Conservation (phyloP, 2,329 filamentous ascomycete species). For the Microcyclospora tardicrescens region DNA sequence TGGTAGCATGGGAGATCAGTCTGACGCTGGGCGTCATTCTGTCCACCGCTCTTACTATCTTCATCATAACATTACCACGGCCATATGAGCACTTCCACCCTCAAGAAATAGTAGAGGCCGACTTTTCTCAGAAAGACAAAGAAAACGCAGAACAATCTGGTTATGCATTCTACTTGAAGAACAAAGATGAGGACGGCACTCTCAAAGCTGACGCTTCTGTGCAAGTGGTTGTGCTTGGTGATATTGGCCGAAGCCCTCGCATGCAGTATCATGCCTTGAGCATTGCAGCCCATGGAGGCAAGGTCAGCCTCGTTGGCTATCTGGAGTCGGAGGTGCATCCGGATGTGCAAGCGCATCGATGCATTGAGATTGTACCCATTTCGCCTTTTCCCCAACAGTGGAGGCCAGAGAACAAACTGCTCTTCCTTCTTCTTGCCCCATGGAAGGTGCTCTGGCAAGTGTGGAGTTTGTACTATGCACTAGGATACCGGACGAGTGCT, state of each 20-base stretch:
- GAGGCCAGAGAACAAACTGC: slow-evolving; percentile 52
- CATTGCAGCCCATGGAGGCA: slow-evolving; percentile 66
- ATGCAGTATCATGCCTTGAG: slow-evolving; percentile 98
- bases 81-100: slow-evolving; percentile 33
- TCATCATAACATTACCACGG: slow-evolving; percentile 41
- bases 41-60: slow-evolving; percentile 34
- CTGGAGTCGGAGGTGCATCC: slow-evolving; percentile 73
- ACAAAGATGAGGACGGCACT: slow-evolving; percentile 13
- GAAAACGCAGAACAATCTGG: slow-evolving; percentile 17
- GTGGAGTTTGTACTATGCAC: slow-evolving; percentile 52
- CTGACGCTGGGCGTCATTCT: slow-evolving; percentile 28
- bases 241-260: slow-evolving; percentile 87
- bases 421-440: slow-evolving; percentile 68
- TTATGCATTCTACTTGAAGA: slow-evolving; percentile 16
- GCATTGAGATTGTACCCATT: slow-evolving; percentile 60
- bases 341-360: slow-evolving; percentile 54
- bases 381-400: slow-evolving; percentile 53
- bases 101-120: slow-evolving; percentile 11
- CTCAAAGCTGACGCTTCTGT: slow-evolving; percentile 38
- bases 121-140: slow-evolving; percentile 18
- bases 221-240: slow-evolving; percentile 83
- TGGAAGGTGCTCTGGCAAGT: slow-evolving; percentile 80
- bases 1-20: slow-evolving; percentile 22
- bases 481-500: slow-evolving; percentile 63
- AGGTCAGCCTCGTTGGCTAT: slow-evolving; percentile 80